phyloP scores from a whole-genome alignment of 331 rosid species.

The Phaseolus coccineus region DNA sequence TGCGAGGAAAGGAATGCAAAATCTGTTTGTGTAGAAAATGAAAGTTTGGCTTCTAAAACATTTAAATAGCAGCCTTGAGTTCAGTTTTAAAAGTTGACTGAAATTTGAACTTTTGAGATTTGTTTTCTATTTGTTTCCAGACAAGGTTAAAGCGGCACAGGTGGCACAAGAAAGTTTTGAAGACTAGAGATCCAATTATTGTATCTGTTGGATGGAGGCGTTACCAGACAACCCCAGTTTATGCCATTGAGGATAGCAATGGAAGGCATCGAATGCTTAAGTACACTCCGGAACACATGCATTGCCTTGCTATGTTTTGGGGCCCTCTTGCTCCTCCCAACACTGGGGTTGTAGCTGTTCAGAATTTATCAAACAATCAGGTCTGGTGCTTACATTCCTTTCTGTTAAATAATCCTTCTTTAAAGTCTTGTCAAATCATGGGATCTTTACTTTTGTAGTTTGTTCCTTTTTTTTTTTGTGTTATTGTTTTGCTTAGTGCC shows the following conservation, averaged over 20 bases:
- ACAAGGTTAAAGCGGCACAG: conserved; percentile 89
- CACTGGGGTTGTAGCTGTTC: conserved; percentile 89
- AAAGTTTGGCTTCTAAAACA: conserved; percentile 17
- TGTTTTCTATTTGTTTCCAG: conserved; percentile 55
- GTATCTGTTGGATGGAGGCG: conserved; percentile 98
- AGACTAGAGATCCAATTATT: conserved; percentile 88
- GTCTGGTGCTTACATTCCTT: conserved; percentile 42
- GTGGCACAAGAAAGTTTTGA: conserved; percentile 92
- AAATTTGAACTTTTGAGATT: not conserved
- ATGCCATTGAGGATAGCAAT: conserved; percentile 84
- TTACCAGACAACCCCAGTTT: conserved; percentile 90
- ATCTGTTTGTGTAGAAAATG: conserved; percentile 21
- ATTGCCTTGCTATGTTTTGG: conserved; percentile 93
- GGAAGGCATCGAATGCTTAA: conserved; percentile 97
- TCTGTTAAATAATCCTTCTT: conserved; percentile 19
- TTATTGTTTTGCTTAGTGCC: conserved; percentile 36
- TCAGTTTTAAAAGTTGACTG: not conserved
- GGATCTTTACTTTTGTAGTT: conserved; percentile 28
- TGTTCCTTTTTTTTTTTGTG: not conserved
- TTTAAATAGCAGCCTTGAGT: conserved; percentile 14
- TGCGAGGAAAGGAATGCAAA: not conserved
- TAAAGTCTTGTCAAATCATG: not conserved
- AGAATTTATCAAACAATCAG: conserved; percentile 85
- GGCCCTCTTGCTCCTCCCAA: conserved; percentile 96
- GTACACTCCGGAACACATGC: conserved; percentile 96